Evolutionary conservation across 768 basidiomycete species (phyloP), one percentile per base, ranked within the genome.

Genomic region (Dentipellis fragilis): DNA sequence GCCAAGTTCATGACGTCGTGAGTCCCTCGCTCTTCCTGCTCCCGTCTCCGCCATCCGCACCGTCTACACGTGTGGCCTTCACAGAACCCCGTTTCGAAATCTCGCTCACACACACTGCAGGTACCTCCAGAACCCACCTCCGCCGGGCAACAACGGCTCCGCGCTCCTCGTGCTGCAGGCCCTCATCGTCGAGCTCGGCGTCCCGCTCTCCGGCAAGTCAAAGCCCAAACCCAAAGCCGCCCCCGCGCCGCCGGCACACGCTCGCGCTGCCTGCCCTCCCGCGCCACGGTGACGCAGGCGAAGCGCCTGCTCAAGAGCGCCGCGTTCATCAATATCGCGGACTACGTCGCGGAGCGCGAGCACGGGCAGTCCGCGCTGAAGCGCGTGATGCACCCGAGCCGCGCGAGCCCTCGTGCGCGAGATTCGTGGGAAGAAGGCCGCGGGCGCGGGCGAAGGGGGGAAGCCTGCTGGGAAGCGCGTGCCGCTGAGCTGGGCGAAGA

Each of bases 171-270:
- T 90, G 39, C 73, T 89, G 6, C 88, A 89, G 56, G 81, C 86
- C 0, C 77, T 90, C 57, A 81, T 88, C 60, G 73, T 89, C 58
- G 89, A 90, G 69, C 74, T 90, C n/a, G 87, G 87, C n/a, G 71
- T 72, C 42, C 64, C 56, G 54, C 54, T 65, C 29, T 19, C 63
- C 11, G 42, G 62, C 4, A 19, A 9, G 14, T 49, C 45, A 10
- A 39, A 14, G 47, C 51, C 49, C 22, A 54, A 63, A 72, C 72
- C 14, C 73, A 39, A 59, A 59, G 74, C 71, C 70, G 34, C 69
- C 73, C 58, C 63, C 19, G 23, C 73, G 22, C 71, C 87, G 2
- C 88, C 88, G 1, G 65, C 66, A 29, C 29, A 29, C 29, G 29
- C 29, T 42, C 19, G 14, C 40, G 19, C 14, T 42, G 3, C 14